These are phyloP conservation scores for Cardamine occulta DNA, from an alignment of 345 rosid genomes.

Conservation along the genomic window DNA sequence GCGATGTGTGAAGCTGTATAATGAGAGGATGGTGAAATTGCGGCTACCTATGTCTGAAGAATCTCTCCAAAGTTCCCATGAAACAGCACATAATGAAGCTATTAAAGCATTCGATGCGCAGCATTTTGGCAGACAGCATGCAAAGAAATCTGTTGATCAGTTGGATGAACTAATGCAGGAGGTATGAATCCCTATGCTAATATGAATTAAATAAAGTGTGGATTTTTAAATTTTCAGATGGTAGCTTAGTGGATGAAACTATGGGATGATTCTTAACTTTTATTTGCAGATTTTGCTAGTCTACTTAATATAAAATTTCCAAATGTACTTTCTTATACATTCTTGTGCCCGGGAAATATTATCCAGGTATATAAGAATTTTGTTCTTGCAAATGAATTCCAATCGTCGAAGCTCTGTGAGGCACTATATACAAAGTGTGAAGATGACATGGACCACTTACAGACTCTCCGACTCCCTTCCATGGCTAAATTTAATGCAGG, in stretches of 20 bases:
- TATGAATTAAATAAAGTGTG: not conserved
- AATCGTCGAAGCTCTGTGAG: constrained; percentile 91
- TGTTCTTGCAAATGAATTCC: constrained; percentile 74
- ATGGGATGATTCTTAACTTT: not conserved
- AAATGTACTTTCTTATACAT: constrained; percentile 10
- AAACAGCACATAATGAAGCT: constrained; percentile 58
- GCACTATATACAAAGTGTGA: constrained; percentile 76
- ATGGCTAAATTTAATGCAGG: constrained; percentile 99
- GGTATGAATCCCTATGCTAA: constrained; percentile 51
- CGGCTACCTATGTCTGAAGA: constrained; percentile 68
- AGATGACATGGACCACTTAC: constrained; percentile 98
- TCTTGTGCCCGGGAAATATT: constrained; percentile 36
- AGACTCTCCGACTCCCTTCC: constrained; percentile 95
- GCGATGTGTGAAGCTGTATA: constrained; percentile 79
- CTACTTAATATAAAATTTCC: not conserved
- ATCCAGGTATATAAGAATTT: constrained; percentile 71
- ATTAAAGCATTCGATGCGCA: constrained; percentile 78
- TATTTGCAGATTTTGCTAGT: constrained; percentile 4
- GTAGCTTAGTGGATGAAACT: constrained; percentile 4
- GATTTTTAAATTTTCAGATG: constrained; percentile 4
- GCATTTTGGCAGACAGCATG: constrained; percentile 97
- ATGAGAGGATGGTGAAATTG: constrained; percentile 65
- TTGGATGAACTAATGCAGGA: constrained; percentile 80
- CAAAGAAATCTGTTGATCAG: constrained; percentile 75
- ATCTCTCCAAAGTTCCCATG: constrained; percentile 71